Evolutionary conservation across 2,329 filamentous ascomycete genomes (phyloP).

Genomic region (Ascochyta clinopodiicola): DNA sequence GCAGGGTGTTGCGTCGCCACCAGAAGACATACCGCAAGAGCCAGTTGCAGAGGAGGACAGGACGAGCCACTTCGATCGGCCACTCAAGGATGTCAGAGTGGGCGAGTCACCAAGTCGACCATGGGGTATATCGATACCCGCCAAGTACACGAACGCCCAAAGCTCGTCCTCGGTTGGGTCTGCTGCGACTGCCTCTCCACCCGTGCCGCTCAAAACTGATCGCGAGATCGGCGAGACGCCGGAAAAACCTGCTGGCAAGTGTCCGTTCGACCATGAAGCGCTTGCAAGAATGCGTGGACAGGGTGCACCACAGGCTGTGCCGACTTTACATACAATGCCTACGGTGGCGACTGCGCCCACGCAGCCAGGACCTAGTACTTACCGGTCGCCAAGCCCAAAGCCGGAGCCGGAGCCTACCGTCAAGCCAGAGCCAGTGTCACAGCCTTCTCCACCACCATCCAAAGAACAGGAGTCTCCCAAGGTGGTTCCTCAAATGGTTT

Average conservation of each 20-base stretch:
- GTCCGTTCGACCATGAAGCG: constrained; percentile 45
- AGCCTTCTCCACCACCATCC: constrained; percentile 6
- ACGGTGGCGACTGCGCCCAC: constrained; percentile 16
- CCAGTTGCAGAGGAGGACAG: constrained; percentile 64
- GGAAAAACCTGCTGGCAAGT: constrained; percentile 38
- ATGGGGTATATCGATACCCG: constrained; percentile 87
- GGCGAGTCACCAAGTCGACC: constrained; percentile 92
- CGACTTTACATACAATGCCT: constrained; percentile 14
- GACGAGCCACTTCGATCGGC: constrained; percentile 79
- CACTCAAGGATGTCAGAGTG: constrained; percentile 86
- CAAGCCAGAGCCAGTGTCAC: constrained; percentile 15
- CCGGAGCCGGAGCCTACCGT: constrained; percentile 17
- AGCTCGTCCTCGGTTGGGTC: constrained; percentile 49
- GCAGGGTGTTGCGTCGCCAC: constrained; percentile 49
- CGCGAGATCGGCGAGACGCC: constrained; percentile 33
- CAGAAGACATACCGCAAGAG: constrained; percentile 47
- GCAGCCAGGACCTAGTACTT: constrained; percentile 20
- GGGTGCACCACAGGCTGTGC: constrained; percentile 8
- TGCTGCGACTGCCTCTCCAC: constrained; percentile 52
- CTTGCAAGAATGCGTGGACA: constrained; percentile 25
- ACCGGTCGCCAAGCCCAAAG: constrained; percentile 12
- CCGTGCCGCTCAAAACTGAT: constrained; percentile 59
- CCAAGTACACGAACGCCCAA: constrained; percentile 52
- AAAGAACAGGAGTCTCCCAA: constrained; percentile 24
- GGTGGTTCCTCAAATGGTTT: constrained; percentile 73